phyloP scores from a whole-genome alignment of 1,284 basidiomycete genomes.

The Ustilago curta region DNA sequence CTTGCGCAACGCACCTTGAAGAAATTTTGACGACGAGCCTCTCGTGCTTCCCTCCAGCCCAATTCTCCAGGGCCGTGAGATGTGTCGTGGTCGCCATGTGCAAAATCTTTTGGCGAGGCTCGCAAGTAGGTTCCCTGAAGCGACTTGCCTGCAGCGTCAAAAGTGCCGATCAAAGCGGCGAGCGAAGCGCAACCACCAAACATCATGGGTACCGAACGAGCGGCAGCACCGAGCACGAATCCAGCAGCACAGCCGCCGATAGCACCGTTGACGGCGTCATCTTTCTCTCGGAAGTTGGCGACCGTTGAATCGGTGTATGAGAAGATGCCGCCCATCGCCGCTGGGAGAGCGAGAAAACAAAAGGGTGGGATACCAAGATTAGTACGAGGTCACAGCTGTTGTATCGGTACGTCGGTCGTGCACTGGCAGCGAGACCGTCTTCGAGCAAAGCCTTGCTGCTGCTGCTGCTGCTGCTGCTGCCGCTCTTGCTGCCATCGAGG shows the following conservation, averaged over 20 bases:
- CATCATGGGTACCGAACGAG: conserved; percentile 87
- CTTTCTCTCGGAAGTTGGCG: conserved; percentile 83
- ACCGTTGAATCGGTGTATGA: conserved; percentile 83
- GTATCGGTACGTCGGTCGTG: too few species aligned
- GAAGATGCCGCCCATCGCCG: conserved; percentile 90
- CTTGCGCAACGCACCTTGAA: conserved; percentile 70
- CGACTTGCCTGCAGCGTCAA: conserved; percentile 80
- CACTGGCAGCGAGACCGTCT: too few species aligned
- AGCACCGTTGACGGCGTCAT: conserved; percentile 86
- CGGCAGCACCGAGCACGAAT: conserved; percentile 85
- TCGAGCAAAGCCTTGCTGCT: too few species aligned
- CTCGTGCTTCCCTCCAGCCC: conserved; percentile 70
- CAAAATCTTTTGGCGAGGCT: conserved; percentile 38
- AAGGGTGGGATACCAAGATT: not conserved
- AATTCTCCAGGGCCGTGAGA: conserved; percentile 66
- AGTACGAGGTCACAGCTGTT: not conserved
- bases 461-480: too few species aligned
- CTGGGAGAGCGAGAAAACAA: conserved; percentile 17
- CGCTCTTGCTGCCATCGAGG: too few species aligned
- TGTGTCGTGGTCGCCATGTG: conserved; percentile 35
- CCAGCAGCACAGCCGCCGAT: conserved; percentile 92
- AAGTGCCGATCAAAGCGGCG: conserved; percentile 83
- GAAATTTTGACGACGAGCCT: conserved; percentile 71
- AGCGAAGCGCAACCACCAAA: conserved; percentile 83
- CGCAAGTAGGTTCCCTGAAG: conserved; percentile 49